These are phyloP conservation scores for Beauveria rudraprayagi DNA, from an alignment of 2,329 filamentous ascomycete species.

Conservation along the genomic window DNA sequence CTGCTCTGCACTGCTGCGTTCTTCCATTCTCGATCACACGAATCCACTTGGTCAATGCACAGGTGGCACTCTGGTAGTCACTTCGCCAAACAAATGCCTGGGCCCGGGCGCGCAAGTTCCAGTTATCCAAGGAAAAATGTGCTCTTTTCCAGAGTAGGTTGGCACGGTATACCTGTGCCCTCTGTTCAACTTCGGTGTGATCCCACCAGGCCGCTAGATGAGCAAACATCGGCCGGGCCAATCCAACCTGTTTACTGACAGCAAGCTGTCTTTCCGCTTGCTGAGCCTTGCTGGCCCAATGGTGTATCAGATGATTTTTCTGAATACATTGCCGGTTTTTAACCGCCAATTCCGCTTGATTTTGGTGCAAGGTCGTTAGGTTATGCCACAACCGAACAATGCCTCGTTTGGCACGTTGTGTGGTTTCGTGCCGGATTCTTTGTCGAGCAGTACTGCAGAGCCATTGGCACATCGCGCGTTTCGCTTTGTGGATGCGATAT, in stretches of 20 bases:
- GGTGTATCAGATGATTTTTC: constrained; percentile 25
- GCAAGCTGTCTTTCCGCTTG: background rate
- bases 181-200: background rate
- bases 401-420: constrained; percentile 14
- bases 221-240: constrained; percentile 1
- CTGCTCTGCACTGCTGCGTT: background rate
- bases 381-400: constrained; percentile 19
- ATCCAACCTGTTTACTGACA: background rate
- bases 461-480: constrained; percentile 21
- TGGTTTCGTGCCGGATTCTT: constrained; percentile 16
- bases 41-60: background rate
- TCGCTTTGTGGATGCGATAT: constrained; percentile 17
- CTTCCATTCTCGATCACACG: background rate
- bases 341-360: background rate
- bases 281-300: constrained; percentile 14
- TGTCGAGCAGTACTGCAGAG: constrained; percentile 18
- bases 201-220: constrained; percentile 9
- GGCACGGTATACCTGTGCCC: background rate
- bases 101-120: constrained; percentile 3
- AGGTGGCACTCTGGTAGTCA: background rate
- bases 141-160: background rate
- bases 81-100: constrained; percentile 9
- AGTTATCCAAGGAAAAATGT: background rate
- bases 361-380: constrained; percentile 1
- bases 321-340: constrained; percentile 22